Conservation (phyloP, 2,329 filamentous ascomycete genomes). For the Xylaria sp. region DNA sequence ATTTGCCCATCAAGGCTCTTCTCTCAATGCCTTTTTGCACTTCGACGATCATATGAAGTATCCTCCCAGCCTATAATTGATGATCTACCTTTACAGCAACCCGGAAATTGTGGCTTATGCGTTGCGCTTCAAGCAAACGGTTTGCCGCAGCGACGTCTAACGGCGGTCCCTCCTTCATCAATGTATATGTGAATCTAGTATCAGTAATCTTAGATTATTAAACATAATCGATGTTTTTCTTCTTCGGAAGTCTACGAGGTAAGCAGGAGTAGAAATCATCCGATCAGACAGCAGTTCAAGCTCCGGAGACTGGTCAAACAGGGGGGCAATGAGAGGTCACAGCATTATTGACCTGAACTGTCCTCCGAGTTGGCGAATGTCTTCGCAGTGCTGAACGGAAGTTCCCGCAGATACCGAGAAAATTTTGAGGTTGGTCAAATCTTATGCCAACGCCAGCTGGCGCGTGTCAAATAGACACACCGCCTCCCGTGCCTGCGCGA, state of each 20-base stretch:
- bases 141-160: constrained; percentile 73
- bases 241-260: background rate
- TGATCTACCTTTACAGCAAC: constrained; percentile 65
- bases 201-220: background rate
- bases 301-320: background rate
- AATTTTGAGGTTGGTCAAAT: constrained; percentile 66
- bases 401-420: constrained; percentile 69
- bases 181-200: constrained; percentile 52
- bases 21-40: constrained; percentile 75
- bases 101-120: constrained; percentile 81
- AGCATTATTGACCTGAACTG: background rate
- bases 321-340: background rate
- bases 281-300: background rate
- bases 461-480: constrained; percentile 56
- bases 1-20: constrained; percentile 69
- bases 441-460: constrained; percentile 73
- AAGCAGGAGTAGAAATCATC: background rate
- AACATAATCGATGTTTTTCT: background rate
- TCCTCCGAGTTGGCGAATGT: constrained; percentile 58
- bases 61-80: constrained; percentile 59
- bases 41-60: constrained; percentile 53
- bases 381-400: constrained; percentile 68
- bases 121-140: constrained; percentile 68
- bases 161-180: constrained; percentile 79
- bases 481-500: constrained; percentile 54